These are phyloP conservation scores for Rhizopogon salebrosus DNA, from an alignment of 768 basidiomycete species.

Conservation along the genomic window DNA sequence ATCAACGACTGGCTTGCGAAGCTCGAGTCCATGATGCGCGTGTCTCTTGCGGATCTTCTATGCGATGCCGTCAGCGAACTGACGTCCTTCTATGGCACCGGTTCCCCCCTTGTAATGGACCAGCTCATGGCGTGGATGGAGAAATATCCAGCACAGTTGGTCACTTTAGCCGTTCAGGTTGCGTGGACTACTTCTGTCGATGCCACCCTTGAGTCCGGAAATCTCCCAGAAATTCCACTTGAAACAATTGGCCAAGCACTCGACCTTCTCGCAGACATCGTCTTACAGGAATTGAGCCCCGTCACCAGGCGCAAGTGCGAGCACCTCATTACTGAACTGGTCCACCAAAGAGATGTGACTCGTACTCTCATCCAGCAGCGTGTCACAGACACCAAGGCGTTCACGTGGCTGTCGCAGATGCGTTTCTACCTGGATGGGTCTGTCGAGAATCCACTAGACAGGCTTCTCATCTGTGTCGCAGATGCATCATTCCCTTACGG, in stretches of 20 bases:
- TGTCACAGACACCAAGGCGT: constrained; percentile 61
- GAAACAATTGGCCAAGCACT: constrained; percentile 76
- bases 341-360: constrained; percentile 95
- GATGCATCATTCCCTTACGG: constrained; percentile 95
- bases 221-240: constrained; percentile 60
- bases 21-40: constrained; percentile 88
- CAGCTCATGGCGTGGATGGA: constrained; percentile 88
- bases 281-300: constrained; percentile 80
- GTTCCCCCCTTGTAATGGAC: constrained; percentile 51
- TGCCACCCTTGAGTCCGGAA: constrained; percentile 49
- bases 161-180: constrained; percentile 92
- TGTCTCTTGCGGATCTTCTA: constrained; percentile 80
- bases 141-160: constrained; percentile 91
- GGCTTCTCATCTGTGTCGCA: constrained; percentile 78
- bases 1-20: constrained; percentile 98
- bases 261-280: constrained; percentile 95
- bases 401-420: constrained; percentile 98
- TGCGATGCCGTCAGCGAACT: constrained; percentile 78
- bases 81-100: constrained; percentile 71
- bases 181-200: constrained; percentile 92
- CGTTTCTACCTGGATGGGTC: constrained; percentile 85
- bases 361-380: constrained; percentile 68
- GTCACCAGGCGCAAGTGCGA: constrained; percentile 98
- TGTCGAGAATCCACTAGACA: constrained; percentile 71
- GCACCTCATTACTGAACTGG: constrained; percentile 96